Conservation (phyloP, 768 basidiomycete species). For the Pleurotus giganteus region DNA sequence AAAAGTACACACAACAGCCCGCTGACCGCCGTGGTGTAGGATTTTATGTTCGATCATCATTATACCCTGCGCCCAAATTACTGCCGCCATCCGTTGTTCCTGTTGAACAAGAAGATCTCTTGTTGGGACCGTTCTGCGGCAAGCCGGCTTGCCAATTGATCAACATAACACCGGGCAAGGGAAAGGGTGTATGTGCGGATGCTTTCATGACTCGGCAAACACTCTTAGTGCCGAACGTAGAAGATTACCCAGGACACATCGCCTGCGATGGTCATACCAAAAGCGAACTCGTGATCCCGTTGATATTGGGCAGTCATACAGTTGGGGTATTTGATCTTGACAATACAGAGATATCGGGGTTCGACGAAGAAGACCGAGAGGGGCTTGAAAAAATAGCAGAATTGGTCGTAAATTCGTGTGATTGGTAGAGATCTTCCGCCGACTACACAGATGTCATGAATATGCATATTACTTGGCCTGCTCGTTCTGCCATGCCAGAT, state of each 20-base stretch:
- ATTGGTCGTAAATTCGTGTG: constrained; percentile 59
- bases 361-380: constrained; percentile 71
- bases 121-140: constrained; percentile 87
- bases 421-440: constrained; percentile 48
- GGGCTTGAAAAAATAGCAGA: constrained; percentile 75
- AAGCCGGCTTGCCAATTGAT: constrained; percentile 92
- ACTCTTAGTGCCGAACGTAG: constrained; percentile 74
- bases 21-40: constrained; percentile 42
- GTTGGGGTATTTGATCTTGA: constrained; percentile 84
- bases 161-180: constrained; percentile 46
- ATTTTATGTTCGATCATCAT: constrained; percentile 73
- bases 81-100: constrained; percentile 13
- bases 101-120: constrained; percentile 22
- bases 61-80: constrained; percentile 53
- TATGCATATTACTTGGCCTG: constrained; percentile 14
- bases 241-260: constrained; percentile 87
- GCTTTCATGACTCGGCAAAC: constrained; percentile 59
- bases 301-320: constrained; percentile 40
- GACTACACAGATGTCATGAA: not conserved
- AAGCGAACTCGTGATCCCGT: constrained; percentile 87
- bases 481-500: constrained; percentile 45
- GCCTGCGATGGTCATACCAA: constrained; percentile 90
- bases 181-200: constrained; percentile 84
- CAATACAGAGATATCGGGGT: constrained; percentile 68
- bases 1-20: not conserved